Base-by-base conservation (phyloP, 495 filamentous ascomycete genomes). In the Eremomyces bilateralis region DNA sequence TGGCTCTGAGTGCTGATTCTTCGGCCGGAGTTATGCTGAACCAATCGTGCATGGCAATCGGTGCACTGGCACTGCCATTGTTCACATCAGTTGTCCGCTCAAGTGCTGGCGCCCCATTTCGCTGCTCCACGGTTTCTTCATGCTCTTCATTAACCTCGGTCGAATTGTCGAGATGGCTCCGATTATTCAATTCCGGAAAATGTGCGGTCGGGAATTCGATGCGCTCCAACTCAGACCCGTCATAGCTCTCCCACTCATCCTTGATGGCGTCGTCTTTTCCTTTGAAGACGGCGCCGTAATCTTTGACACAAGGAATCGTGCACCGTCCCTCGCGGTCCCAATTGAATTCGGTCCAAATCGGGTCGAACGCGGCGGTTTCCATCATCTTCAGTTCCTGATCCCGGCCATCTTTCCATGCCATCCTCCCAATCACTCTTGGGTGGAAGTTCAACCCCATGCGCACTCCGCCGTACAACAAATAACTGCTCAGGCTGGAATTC, bases 371-470 rank as follows among this genome's bases (percentile, higher is more conserved):
- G 1, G 61, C 65, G 3, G 62, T 69, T 40, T 69, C 65, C 25
- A 69, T 54, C 64, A 67, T 69, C 3, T 56, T 43, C 21, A 67
- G 54, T 33, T 69, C 64, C 13, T 58, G 51, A 30, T 62, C 62
- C 11, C 62, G 49, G 0, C 56, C 54, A 36, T 69, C 65, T 37
- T 63, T 63, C 59, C 61, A 64, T 4, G 65, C 57, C 65, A 69
- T 69, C 3, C 62, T 51, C 0, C 65, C 65, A 17, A 69, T 52
- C 2, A 67, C 59, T 4, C 61, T 47, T 0, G 65, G 65, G 38
- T 69, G 65, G 47, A 65, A 69, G 35, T 69, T 69, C 30, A 69
- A 48, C 1, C 65, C 65, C 65, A 69, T 69, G 18, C 65, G 54
- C 12, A 69, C 59, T 6, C 64, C 65, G 16, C 65, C 65, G 24